These are phyloP conservation scores for Mycena capillaripes DNA, from an alignment of 768 basidiomycete species.

Conservation along the genomic window DNA sequence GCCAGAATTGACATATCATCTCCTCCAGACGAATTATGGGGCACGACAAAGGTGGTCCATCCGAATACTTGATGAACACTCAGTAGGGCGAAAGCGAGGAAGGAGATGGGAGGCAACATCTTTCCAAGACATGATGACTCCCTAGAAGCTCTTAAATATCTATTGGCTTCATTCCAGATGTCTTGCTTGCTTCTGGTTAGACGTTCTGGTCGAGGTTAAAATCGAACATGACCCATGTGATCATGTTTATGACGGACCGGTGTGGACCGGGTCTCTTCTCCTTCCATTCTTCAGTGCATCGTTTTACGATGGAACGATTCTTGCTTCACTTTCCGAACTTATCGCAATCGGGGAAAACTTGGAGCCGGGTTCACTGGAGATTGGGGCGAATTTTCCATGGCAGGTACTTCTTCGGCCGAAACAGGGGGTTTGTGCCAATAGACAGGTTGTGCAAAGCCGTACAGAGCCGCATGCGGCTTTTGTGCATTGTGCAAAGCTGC, in stretches of 20 bases:
- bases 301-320: neutral
- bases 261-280: conserved; percentile 24
- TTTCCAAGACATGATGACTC: conserved; percentile 23
- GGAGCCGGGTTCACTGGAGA: conserved; percentile 10
- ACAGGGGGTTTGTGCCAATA: conserved; percentile 1
- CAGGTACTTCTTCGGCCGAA: neutral
- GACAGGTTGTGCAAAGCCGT: too few relatives aligned
- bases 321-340: conserved; percentile 18
- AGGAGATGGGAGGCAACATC: conserved; percentile 23
- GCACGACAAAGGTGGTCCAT: conserved; percentile 30
- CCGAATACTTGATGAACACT: conserved; percentile 24
- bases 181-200: conserved; percentile 20
- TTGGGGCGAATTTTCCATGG: conserved; percentile 11
- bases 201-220: conserved; percentile 18
- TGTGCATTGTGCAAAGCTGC: too few relatives aligned
- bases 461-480: too few relatives aligned
- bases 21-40: conserved; percentile 28
- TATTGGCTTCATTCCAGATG: conserved; percentile 16
- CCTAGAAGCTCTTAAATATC: conserved; percentile 13
- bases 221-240: conserved; percentile 22
- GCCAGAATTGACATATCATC: conserved; percentile 21
- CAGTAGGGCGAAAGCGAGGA: conserved; percentile 27
- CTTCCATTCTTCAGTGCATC: conserved; percentile 26
- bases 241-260: conserved; percentile 22
- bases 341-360: conserved; percentile 18